Base-by-base conservation (phyloP, 1,284 basidiomycete genomes). In the Dichomitus squalens region DNA sequence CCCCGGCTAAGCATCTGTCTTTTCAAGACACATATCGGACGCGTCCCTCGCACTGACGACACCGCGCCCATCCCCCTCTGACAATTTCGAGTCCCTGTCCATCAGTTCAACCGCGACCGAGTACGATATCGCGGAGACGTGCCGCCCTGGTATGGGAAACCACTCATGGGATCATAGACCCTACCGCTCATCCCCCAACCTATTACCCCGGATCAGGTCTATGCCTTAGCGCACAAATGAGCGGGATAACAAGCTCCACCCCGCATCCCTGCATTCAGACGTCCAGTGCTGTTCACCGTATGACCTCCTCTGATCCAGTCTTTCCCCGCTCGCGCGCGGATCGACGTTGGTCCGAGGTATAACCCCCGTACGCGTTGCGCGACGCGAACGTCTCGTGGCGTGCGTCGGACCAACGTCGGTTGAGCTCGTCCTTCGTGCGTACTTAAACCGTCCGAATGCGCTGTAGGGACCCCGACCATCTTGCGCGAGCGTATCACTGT, bases 281-380 rank as follows among this genome's bases (percentile, higher is more conserved):
- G 41, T 25, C 11, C 39, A 40, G 7, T 9, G 39, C 8, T 16
- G n/a, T 16, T 35, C 25, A 44, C 25, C 61, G 52, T 49, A 54
- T 60, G 49, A 57, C 43, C 33, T 35, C 44, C 38, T 38, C 31
- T 39, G 40, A 21, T 34, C 43, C 50, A 27, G 23, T 29, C 35
- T 60, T 53, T 35, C 18, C 47, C 57, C 35, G 53, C 48, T 47
- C 49, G 29, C 49, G 43, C 53, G 48, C 62, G 62, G 62, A 64
- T 64, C 62, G 62, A 64, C 62, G 55, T 64, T 61, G 59, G 62
- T 52, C 62, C 62, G 62, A 64, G 52, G 48, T 57, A 61, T 57
- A 58, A 47, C 62, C 62, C 55, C 55, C 47, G 39, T 49, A 52
- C 39, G 38, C 47, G 27, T 40, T 41, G 44, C 44, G 55, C 54